phyloP scores from a whole-genome alignment of 2,329 filamentous ascomycete genomes.

The Arthroderma sp. region DNA sequence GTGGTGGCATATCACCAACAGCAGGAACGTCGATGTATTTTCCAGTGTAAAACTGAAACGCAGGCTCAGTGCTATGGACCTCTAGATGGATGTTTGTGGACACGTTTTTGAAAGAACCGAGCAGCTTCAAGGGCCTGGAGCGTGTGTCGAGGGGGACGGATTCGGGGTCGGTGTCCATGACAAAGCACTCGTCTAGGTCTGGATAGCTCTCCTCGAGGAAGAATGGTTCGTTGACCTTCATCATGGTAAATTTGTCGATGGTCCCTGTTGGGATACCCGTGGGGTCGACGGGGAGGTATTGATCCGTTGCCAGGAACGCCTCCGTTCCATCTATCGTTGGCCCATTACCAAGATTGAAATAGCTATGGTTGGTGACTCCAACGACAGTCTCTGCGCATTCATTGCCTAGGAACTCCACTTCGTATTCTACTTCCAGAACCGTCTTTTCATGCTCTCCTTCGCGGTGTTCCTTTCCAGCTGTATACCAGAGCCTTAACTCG shows the following conservation, averaged over 20 bases:
- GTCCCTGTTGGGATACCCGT: slow-evolving; percentile 60
- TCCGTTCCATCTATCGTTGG: slow-evolving; percentile 50
- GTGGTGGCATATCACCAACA: slow-evolving; percentile 45
- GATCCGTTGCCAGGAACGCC: slow-evolving; percentile 43
- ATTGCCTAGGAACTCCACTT: slow-evolving; percentile 64
- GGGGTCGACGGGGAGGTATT: slow-evolving; percentile 61
- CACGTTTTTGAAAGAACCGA: slow-evolving; percentile 62
- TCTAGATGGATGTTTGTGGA: slow-evolving; percentile 66
- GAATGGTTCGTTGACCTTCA: slow-evolving; percentile 56
- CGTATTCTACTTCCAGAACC: slow-evolving; percentile 75
- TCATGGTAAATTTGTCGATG: slow-evolving; percentile 49
- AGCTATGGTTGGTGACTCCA: slow-evolving; percentile 85
- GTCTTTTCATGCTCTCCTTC: slow-evolving; percentile 46
- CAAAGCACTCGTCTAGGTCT: slow-evolving; percentile 81
- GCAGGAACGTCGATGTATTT: slow-evolving; percentile 66
- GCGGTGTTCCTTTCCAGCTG: slow-evolving; percentile 52
- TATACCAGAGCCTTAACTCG: slow-evolving; percentile 65
- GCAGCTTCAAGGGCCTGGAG: slow-evolving; percentile 46
- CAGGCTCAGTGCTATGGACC: slow-evolving; percentile 80
- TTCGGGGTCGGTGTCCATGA: slow-evolving; percentile 52
- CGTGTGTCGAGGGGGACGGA: slow-evolving; percentile 55
- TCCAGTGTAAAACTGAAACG: slow-evolving; percentile 95
- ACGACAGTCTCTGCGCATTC: slow-evolving; percentile 78
- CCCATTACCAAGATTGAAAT: slow-evolving; percentile 52
- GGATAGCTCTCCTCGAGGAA: slow-evolving; percentile 57